These are phyloP conservation scores for Lonicera japonica DNA, from an alignment of 129 eudicot genomes.

Conservation along the genomic window DNA sequence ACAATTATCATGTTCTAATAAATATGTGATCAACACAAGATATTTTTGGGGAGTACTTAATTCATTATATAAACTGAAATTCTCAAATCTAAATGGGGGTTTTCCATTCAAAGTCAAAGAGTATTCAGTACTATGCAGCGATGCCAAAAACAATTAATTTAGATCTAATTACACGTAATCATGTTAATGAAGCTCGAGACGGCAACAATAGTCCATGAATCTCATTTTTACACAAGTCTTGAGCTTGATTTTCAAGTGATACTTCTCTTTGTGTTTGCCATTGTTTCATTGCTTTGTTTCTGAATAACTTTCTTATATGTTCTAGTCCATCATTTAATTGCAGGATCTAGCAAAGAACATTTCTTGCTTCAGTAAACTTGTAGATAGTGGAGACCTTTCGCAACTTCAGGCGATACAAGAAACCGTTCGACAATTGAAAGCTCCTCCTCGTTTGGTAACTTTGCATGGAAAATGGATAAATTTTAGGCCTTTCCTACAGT, in stretches of 20 bases:
- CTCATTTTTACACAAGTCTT: neutral
- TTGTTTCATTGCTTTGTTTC: neutral
- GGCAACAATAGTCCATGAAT: neutral
- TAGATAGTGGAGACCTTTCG: constrained; percentile 33
- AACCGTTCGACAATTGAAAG: constrained; percentile 38
- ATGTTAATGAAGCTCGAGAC: neutral
- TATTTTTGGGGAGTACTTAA: no score
- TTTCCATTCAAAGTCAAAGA: no score
- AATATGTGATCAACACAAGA: no score
- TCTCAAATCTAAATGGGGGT: no score
- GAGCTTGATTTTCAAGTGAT: constrained; percentile 1
- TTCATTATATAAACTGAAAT: no score
- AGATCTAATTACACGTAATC: no score
- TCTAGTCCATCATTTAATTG: constrained; percentile 8
- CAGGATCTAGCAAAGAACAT: constrained; percentile 41
- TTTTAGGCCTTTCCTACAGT: neutral
- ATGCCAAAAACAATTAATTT: neutral
- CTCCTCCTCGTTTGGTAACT: constrained; percentile 42
- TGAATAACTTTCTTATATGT: neutral
- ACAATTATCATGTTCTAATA: no score
- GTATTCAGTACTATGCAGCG: neutral
- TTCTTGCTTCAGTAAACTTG: constrained; percentile 22
- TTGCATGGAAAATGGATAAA: neutral
- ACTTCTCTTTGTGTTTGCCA: neutral
- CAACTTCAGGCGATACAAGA: constrained; percentile 34